Evolutionary conservation across 306 rosid genomes (phyloP).

Genomic region (Cucurbita maxima): DNA sequence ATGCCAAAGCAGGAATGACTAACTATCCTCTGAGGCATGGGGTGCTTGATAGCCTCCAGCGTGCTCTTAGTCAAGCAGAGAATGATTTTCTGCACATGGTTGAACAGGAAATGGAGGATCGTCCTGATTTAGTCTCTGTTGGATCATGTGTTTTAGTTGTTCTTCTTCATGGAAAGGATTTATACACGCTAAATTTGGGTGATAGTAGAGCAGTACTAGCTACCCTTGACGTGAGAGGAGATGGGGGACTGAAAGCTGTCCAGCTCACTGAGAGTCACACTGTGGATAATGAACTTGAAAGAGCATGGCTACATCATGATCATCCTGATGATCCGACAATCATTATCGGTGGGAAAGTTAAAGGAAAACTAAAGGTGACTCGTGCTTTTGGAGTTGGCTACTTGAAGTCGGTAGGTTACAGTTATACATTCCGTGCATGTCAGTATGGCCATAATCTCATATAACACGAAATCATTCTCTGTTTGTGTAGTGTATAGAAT

Average conservation of each 20-base stretch:
- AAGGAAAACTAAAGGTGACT: constrained; percentile 89
- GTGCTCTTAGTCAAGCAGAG: constrained; percentile 66
- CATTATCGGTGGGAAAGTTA: constrained; percentile 59
- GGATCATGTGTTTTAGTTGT: constrained; percentile 89
- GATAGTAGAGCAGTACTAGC: constrained; percentile 95
- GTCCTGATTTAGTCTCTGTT: constrained; percentile 86
- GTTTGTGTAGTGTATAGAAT: background rate
- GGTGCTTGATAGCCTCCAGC: constrained; percentile 61
- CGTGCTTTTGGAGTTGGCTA: constrained; percentile 99
- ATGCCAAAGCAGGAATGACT: constrained; percentile 9
- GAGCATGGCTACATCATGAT: constrained; percentile 34
- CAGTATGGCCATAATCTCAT: background rate
- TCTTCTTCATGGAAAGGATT: constrained; percentile 74
- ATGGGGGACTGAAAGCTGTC: constrained; percentile 38
- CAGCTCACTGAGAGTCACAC: constrained; percentile 90
- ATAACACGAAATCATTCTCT: background rate
- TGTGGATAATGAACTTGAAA: constrained; percentile 67
- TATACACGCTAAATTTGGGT: constrained; percentile 79
- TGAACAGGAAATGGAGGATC: constrained; percentile 93
- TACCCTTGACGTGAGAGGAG: constrained; percentile 21
- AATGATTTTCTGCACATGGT: constrained; percentile 91
- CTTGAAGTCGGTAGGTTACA: constrained; percentile 61
- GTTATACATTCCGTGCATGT: background rate
- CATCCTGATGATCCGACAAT: constrained; percentile 80
- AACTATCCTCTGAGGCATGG: constrained; percentile 30